Base-by-base conservation (phyloP, 306 rosid genomes). In the Purshia tridentata region DNA sequence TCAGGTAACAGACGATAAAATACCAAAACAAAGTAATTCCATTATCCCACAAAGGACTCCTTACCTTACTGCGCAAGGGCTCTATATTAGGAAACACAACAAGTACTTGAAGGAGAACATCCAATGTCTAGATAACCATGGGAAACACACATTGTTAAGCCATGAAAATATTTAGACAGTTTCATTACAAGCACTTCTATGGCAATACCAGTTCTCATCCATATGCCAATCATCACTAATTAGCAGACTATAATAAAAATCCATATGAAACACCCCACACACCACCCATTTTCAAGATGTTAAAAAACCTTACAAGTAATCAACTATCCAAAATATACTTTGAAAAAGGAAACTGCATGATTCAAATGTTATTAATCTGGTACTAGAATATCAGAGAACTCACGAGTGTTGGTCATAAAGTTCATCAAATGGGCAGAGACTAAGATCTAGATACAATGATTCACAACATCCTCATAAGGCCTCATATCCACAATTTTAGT, bases 21-120 rank as follows among this genome's bases (percentile, higher is more conserved):
- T 56, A 70, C 57, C 63, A 58, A 49, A 42, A 56, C 37, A 41
- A 60, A 54, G 54, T 59, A 20, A 64, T 18, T 48, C 64, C 29
- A 11, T 55, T 54, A 58, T 57, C 54, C 65, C 74, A 69, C 69
- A 63, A 29, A 56, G 35, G n/a, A 57, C 69, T 61, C 44, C 62
- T 58, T 81, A 90, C 96, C 96, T 87, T 88, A 82, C 66, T 86
- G 57, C 90, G 89, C 76, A 94, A 76, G 69, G 86, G 81, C 82
- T 88, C 96, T 69, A 88, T 82, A 73, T 89, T 88, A 18, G 99
- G 99, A 82, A 85, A 91, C 44, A 87, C 88, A 79, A 84, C 79
- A 70, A 94, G 98, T 71, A 90, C 96, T 83, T 87, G 96, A 51
- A 94, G 96, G 61, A 94, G 96, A 67, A 94, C 92, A 84, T 94